Percentiles rank a stretch among this genome's conserved stretches.
Evolutionary conservation across 805 yeast species (phyloP).

Genomic region (Hanseniaspora occidentalis): DNA sequence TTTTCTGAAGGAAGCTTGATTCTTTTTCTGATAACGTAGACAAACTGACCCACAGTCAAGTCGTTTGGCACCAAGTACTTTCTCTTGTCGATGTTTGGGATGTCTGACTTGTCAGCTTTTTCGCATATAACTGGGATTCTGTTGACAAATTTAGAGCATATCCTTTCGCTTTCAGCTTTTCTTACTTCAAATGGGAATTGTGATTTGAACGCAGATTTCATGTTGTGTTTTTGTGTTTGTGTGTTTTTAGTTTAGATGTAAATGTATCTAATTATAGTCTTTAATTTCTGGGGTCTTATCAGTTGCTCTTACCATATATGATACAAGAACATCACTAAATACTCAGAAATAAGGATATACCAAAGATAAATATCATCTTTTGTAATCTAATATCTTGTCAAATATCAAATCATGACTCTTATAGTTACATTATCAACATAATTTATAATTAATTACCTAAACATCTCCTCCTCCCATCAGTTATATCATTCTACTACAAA

Average conservation of each 20-base stretch:
- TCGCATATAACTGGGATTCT: constrained; percentile 95
- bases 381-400: too few relatives aligned
- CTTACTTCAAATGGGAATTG: constrained; percentile 94
- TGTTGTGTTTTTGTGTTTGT: constrained; percentile 4
- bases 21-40: constrained; percentile 92
- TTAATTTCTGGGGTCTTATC: too few relatives aligned
- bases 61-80: constrained; percentile 95
- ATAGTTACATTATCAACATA: too few relatives aligned
- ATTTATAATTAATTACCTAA: too few relatives aligned
- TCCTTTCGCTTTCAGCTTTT: constrained; percentile 87
- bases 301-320: too few relatives aligned
- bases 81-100: constrained; percentile 93
- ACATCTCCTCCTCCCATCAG: too few relatives aligned
- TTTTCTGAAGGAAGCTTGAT: constrained; percentile 92
- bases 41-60: constrained; percentile 95
- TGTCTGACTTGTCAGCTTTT: constrained; percentile 91
- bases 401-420: too few relatives aligned
- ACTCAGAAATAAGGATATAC: too few relatives aligned
- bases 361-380: too few relatives aligned
- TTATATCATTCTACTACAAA: too few relatives aligned
- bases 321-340: too few relatives aligned
- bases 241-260: not conserved
- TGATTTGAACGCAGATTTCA: constrained; percentile 26
- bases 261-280: too few relatives aligned
- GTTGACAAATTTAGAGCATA: constrained; percentile 76